A percentile compares a stretch with the other conserved stretches of the same genome.
phyloP scores from a whole-genome alignment of 805 yeast species.

The Starmera pachycereana region DNA sequence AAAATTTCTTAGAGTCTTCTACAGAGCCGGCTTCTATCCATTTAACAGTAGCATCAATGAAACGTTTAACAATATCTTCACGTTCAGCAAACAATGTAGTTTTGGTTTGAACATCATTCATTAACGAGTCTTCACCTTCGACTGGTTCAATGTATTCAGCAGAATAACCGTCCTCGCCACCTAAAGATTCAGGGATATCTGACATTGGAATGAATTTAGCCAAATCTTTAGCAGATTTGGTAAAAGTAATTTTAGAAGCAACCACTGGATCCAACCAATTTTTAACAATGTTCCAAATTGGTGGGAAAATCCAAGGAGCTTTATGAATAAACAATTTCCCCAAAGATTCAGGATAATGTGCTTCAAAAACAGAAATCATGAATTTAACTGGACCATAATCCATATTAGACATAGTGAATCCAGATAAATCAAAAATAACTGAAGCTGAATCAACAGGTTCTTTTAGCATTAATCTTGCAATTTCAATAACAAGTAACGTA shows the following conservation, averaged over 20 bases:
- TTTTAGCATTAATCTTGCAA: slow-evolving; percentile 61
- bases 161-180: slow-evolving; percentile 58
- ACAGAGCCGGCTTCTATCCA: slow-evolving; percentile 67
- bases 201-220: slow-evolving; percentile 46
- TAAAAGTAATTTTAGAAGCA: slow-evolving; percentile 81
- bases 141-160: slow-evolving; percentile 54
- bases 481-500: slow-evolving; percentile 71
- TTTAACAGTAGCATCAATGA: slow-evolving; percentile 53
- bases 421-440: slow-evolving; percentile 77
- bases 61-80: slow-evolving; percentile 37
- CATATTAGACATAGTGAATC: slow-evolving; percentile 84
- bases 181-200: slow-evolving; percentile 59
- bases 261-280: slow-evolving; percentile 97
- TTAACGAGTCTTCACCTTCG: slow-evolving; percentile 41
- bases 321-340: slow-evolving; percentile 80
- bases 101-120: slow-evolving; percentile 35
- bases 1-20: slow-evolving; percentile 35
- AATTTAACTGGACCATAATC: slow-evolving; percentile 88
- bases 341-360: slow-evolving; percentile 91
- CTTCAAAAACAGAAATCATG: slow-evolving; percentile 82
- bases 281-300: slow-evolving; percentile 88
- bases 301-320: slow-evolving; percentile 95
- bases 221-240: slow-evolving; percentile 61
- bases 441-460: slow-evolving; percentile 77
- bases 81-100: slow-evolving; percentile 41